Evolutionary conservation across 164 flowering plant species (phyloP), one percentile per base, ranked within the genome.

Genomic region (Aristolochia contorta): DNA sequence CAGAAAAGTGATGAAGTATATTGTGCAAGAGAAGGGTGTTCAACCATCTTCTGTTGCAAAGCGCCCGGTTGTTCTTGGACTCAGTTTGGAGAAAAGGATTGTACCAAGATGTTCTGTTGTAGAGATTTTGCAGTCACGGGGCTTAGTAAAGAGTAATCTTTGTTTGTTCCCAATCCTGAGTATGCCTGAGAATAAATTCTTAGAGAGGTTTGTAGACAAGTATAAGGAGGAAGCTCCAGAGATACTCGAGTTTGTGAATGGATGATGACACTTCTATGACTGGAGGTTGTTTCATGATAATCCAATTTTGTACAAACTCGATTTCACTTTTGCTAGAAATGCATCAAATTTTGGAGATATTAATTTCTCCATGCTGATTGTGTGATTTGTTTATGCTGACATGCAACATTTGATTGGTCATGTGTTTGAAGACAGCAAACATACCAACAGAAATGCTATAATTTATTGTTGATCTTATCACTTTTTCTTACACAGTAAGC

Each of bases 51-150:
- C 30, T 20, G 20, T 64, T 12, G 0, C 47, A 10, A 16, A 2
- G 24, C 12, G 20, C 33, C 72, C 69, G 0, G 2, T 0, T 0
- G 6, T 58, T 30, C n/a, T 72, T 43, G 4, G 15, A 0, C 30
- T 21, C 23, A 68, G 67, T 23, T 48, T 72, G 57, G 69, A 72
- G 62, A 69, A 62, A 12, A 57, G 76, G 52, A 62, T 65, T n/a
- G 25, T 65, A 1, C 76, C 76, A 0, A 61, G 72, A 57, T 72
- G 67, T 23, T 14, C 30, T 0, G 65, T 69, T 8, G 14, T 65
- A 21, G 41, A 53, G 16, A 19, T 47, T 23, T 24, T 72, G 61
- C 3, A 50, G 8, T 57, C 58, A n/a, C 58, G 55, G 49, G 69
- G 64, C 8, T 19, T 67, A 46, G 21, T 68, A 22, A 58, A 30